Conservation (phyloP, 176 grass and related monocot genomes). For the Pharus latifolius region DNA sequence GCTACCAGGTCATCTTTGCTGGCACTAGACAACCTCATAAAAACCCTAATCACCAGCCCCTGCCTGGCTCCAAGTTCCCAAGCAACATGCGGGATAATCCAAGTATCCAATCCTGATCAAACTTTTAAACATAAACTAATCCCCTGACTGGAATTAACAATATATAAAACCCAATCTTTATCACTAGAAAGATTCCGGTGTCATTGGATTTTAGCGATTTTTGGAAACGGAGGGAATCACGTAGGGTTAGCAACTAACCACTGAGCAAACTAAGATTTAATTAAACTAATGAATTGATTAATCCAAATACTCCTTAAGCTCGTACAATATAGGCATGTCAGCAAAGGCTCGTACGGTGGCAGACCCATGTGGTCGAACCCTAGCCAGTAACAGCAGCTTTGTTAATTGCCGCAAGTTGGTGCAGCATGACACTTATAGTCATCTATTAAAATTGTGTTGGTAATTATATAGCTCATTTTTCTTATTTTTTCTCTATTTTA, state of each 20-base stretch:
- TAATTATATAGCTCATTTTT: too few species aligned
- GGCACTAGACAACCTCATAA: neutral
- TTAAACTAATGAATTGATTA: neutral
- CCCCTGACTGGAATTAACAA: neutral
- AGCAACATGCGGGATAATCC: slow-evolving; percentile 17
- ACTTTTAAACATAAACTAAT: slow-evolving; percentile 10
- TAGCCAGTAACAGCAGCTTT: slow-evolving; percentile 14
- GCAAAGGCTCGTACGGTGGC: slow-evolving; percentile 5
- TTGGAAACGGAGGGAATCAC: neutral
- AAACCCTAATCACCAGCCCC: neutral
- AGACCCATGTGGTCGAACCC: slow-evolving; percentile 15
- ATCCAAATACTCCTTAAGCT: slow-evolving; percentile 1
- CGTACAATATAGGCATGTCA: neutral
- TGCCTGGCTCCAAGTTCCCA: slow-evolving; percentile 24
- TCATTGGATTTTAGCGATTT: neutral
- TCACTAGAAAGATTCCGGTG: neutral
- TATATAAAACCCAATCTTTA: neutral
- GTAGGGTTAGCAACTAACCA: neutral
- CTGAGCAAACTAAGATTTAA: neutral
- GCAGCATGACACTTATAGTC: neutral
- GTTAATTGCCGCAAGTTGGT: slow-evolving; percentile 9
- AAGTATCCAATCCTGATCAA: neutral
- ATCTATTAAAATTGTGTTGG: too few species aligned
- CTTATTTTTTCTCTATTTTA: too few species aligned
- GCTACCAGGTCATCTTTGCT: neutral